Base-by-base conservation (phyloP, 2,329 filamentous ascomycete species). In the Penicillium sp. region DNA sequence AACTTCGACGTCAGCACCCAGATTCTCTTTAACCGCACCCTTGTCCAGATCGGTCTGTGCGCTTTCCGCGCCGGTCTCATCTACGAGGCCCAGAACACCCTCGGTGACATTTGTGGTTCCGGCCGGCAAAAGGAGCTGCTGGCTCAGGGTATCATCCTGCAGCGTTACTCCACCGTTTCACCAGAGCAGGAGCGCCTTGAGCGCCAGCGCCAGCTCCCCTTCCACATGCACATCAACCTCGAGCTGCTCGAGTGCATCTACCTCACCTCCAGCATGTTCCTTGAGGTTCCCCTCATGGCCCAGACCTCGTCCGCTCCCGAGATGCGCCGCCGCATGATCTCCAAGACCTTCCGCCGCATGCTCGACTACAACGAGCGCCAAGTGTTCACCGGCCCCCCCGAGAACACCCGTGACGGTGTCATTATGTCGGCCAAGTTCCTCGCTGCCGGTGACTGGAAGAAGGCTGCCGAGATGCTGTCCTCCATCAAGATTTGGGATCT, bases 171-270 rank as follows among this genome's bases (percentile, higher is more conserved):
- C 71, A 93, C 96, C 73, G 95, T 99, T 63, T 95, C 93, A 38
- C 95, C 95, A 17, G 95, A 99, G 80, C 95, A 99, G 80, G 95
- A 99, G 82, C 91, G 94, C 67, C 86, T 98, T 41, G 95, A 99
- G 83, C 91, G 95, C 76, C 94, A 98, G 81, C 89, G 95, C 71
- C 95, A 99, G 81, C 86, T 99, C 68, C 95, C 95, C 39, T 99
- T 99, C 88, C 95, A 99, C 83, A 97, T 99, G 92, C 95, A 99
- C 85, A 99, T 99, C 84, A 99, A 99, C 84, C 86, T 99, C 54
- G 95, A 99, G 79, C 87, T 99, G 57, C 86, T 99, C 41, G 95
- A 99, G 82, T 98, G 95, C 74, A 94, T 98, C 63, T 99, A 99
- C 82, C 86, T 99, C 60, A 98, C 95, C 53, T 98, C 94, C 83